Evolutionary conservation across 2,329 filamentous ascomycete species (phyloP), one percentile per base, ranked within the genome.

Genomic region (Parastagonospora avenae): DNA sequence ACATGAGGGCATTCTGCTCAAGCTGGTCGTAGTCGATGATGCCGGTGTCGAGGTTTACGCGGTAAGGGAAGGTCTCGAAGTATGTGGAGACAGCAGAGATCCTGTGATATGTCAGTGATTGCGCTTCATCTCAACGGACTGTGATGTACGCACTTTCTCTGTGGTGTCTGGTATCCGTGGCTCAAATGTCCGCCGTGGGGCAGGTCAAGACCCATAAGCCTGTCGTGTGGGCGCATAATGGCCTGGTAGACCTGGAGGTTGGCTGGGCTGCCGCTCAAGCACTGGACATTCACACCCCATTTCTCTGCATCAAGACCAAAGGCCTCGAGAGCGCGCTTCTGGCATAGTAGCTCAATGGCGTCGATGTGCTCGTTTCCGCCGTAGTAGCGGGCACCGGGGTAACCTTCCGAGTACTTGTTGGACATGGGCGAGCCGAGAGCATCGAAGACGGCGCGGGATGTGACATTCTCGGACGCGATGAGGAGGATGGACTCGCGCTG

Each of bases 61-160:
- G 88, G 81, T 99, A 99, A 4, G 94, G 94, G 57, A 99, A 80
- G 31, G 94, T 99, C 80, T 99, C 94, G 74, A 99, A 99, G 80
- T 99, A 99, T 73, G 96, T 97, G 50, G 93, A 97, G 61, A 99
- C 87, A 67, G 92, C 92, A n/a, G 93, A 97, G 74, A 99, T 97
- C 84, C 72, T 74, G 43, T n/a, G 38, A 5, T 8, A n/a, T 48
- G 55, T 59, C 43, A 69, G 64, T 41, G 38, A 39, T 11, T 35
- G 10, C 8, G 37, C 32, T 30, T 1, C 14, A 29, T 28, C n/a
- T 16, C 8, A 16, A 8, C n/a, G 12, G 29, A 14, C 19, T 7
- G 4, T 14, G 35, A 8, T 29, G 19, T 45, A 79, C 83, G 75
- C 75, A 89, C 84, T 99, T 99, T 82, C 90, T 91, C 72, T 88